phyloP scores from a whole-genome alignment of 257 asterid species.

The Forsythia suspensa region DNA sequence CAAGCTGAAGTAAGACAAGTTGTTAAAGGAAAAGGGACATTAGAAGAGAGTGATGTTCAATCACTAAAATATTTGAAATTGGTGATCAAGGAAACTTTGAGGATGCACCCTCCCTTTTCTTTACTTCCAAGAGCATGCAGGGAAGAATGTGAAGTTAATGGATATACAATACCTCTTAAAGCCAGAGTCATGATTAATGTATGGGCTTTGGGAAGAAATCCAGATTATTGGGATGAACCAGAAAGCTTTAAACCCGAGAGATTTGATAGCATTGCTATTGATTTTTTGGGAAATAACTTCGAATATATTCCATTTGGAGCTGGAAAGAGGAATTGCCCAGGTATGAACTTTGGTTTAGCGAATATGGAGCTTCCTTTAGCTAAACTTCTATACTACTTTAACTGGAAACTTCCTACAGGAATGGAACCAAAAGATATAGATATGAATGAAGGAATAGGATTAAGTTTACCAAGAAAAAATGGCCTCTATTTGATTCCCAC shows the following conservation, averaged over 20 bases:
- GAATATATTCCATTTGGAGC: conserved; percentile 25
- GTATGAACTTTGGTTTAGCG: conserved; percentile 14
- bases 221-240: conserved; percentile 12
- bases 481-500: conserved; percentile 14
- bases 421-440: background rate
- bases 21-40: background rate
- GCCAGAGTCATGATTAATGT: conserved; percentile 24
- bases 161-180: conserved; percentile 12
- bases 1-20: conserved; percentile 21
- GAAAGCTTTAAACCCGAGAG: conserved; percentile 26
- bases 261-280: conserved; percentile 10
- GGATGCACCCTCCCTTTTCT: conserved; percentile 25
- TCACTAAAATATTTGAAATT: conserved; percentile 15
- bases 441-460: conserved; percentile 2
- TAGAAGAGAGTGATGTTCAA: conserved; percentile 22
- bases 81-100: conserved; percentile 23
- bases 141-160: conserved; percentile 1
- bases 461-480: conserved; percentile 18
- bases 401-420: conserved; percentile 17
- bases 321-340: conserved; percentile 26
- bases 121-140: conserved; percentile 22
- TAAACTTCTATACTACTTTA: conserved; percentile 13
- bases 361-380: conserved; percentile 23
- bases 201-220: conserved; percentile 31
- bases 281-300: conserved; percentile 17